Evolutionary conservation across 2,329 filamentous ascomycete species (phyloP).

Genomic region (Microsporum canis): DNA sequence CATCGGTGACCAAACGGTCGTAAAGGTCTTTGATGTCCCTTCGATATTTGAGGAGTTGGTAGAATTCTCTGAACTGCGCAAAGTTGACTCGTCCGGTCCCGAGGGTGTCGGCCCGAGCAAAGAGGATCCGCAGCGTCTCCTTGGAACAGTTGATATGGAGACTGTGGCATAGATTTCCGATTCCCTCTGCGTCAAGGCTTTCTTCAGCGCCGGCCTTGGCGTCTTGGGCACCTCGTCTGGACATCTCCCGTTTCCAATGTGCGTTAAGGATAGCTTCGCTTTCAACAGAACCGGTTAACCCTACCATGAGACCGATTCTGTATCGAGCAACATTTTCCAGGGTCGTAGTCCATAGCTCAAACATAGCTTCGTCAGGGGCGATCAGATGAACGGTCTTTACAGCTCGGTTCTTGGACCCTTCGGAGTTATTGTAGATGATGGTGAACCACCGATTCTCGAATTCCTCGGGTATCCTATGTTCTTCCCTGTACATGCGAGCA

Average conservation of each 20-base stretch:
- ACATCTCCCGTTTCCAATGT: conserved; percentile 81
- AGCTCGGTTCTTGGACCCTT: conserved; percentile 58
- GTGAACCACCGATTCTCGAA: conserved; percentile 73
- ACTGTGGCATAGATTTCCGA: conserved; percentile 74
- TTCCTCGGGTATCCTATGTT: conserved; percentile 58
- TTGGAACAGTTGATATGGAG: conserved; percentile 85
- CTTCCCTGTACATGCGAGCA: conserved; percentile 78
- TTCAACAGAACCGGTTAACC: conserved; percentile 63
- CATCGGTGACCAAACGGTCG: conserved; percentile 47
- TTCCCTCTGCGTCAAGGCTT: conserved; percentile 62
- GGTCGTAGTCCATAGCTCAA: conserved; percentile 70
- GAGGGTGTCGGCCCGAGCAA: conserved; percentile 58
- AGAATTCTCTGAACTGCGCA: conserved; percentile 69
- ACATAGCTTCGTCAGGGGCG: conserved; percentile 59
- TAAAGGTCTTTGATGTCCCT: conserved; percentile 70
- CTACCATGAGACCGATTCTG: conserved; percentile 80
- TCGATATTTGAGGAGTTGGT: conserved; percentile 70
- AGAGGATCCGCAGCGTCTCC: conserved; percentile 60
- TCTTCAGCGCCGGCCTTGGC: conserved; percentile 46
- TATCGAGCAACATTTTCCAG: conserved; percentile 76
- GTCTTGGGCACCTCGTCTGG: conserved; percentile 46
- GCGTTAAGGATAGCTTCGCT: conserved; percentile 68
- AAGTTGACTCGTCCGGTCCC: conserved; percentile 60
- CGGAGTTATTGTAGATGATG: conserved; percentile 71
- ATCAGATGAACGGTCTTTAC: conserved; percentile 80